Percentiles rank a stretch among this genome's conserved stretches.
phyloP scores from a whole-genome alignment of 805 yeast species.

The Lipomyces mesembrius region DNA sequence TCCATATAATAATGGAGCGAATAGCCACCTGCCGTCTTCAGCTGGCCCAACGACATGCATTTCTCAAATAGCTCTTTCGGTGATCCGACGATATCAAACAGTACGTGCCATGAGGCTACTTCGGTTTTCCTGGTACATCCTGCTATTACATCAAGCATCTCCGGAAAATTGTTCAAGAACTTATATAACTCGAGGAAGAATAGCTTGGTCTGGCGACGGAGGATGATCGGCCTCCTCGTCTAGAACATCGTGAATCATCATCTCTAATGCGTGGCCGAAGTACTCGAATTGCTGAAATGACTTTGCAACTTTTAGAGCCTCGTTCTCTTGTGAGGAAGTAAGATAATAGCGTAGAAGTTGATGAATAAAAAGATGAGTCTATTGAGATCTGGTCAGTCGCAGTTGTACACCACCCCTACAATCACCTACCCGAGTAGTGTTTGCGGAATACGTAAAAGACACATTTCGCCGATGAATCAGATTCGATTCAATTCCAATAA shows the following conservation, averaged over 20 bases:
- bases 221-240: conserved; percentile 41
- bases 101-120: conserved; percentile 55
- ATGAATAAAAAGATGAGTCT: conserved; percentile 37
- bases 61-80: conserved; percentile 47
- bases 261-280: conserved; percentile 51
- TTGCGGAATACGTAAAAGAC: conserved; percentile 42
- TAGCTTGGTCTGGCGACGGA: conserved; percentile 28
- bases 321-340: conserved; percentile 18
- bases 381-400: conserved; percentile 2
- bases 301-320: conserved; percentile 35
- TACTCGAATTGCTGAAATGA: conserved; percentile 44
- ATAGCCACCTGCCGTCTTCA: conserved; percentile 51
- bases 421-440: conserved; percentile 26
- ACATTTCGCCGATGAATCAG: conserved; percentile 45
- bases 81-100: conserved; percentile 48
- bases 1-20: too few species aligned
- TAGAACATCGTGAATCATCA: conserved; percentile 47
- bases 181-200: conserved; percentile 39
- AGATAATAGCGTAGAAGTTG: conserved; percentile 33
- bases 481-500: conserved; percentile 58
- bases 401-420: not conserved
- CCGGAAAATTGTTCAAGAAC: conserved; percentile 46
- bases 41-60: conserved; percentile 44
- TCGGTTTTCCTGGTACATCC: conserved; percentile 64
- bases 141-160: conserved; percentile 48